These are phyloP conservation scores for Tolypocladium guangdongense DNA, from an alignment of 2,329 filamentous ascomycete species.

Conservation along the genomic window DNA sequence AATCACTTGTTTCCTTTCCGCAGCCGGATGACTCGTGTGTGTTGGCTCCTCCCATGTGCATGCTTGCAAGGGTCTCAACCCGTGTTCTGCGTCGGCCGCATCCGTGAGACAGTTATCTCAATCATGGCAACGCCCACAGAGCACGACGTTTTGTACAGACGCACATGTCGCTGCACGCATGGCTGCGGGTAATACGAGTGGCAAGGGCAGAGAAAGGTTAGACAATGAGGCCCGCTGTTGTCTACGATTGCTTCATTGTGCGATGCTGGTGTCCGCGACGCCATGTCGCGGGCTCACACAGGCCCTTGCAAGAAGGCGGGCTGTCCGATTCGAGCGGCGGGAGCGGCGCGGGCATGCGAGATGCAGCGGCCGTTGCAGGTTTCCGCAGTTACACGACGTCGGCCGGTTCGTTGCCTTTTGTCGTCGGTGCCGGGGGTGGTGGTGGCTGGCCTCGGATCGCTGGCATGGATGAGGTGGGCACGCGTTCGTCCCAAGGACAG, in stretches of 20 bases:
- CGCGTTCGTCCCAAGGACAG: background rate
- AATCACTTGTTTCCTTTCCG: background rate
- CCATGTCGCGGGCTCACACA: background rate
- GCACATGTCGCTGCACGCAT: background rate
- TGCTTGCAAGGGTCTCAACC: background rate
- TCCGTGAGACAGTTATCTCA: slow-evolving; percentile 1
- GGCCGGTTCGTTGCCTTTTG: background rate
- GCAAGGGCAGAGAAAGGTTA: background rate
- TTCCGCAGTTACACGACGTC: background rate
- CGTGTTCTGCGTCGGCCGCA: background rate
- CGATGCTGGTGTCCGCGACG: background rate
- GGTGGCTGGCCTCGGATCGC: background rate
- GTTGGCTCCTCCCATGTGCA: background rate
- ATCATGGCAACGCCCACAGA: background rate
- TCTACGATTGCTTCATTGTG: background rate
- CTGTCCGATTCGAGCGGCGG: background rate
- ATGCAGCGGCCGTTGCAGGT: background rate
- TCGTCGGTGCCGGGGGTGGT: background rate
- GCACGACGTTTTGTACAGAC: background rate
- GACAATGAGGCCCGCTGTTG: background rate
- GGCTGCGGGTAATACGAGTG: background rate
- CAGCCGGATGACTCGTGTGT: background rate
- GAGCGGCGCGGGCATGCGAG: background rate
- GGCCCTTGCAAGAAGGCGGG: background rate
- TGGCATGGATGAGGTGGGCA: background rate